phyloP scores from a whole-genome alignment of 2,329 filamentous ascomycete species.

The Fusarium humuli region DNA sequence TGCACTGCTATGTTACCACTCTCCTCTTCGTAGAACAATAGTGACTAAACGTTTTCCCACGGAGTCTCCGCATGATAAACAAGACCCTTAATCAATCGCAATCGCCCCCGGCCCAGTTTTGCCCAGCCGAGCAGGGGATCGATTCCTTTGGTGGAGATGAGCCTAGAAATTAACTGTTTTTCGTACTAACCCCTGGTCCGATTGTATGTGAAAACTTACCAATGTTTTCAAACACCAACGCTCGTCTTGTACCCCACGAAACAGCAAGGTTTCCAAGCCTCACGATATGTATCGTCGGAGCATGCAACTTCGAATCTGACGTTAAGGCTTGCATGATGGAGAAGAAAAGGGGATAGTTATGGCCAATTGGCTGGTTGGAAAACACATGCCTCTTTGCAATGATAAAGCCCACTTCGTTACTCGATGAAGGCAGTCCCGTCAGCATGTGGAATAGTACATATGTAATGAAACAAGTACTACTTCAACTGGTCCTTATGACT shows the following conservation, averaged over 20 bases:
- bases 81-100: background rate
- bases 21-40: background rate
- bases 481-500: background rate
- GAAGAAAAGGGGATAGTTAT: background rate
- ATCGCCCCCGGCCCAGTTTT: conserved; percentile 5
- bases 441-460: background rate
- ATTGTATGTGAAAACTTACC: background rate
- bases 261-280: conserved; percentile 21
- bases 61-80: conserved; percentile 14
- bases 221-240: conserved; percentile 7
- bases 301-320: no score
- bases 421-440: background rate
- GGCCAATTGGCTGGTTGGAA: background rate
- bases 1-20: background rate
- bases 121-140: background rate
- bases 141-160: background rate
- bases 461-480: conserved; percentile 17
- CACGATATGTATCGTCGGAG: background rate
- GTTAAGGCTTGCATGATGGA: background rate
- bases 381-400: background rate
- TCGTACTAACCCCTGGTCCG: background rate
- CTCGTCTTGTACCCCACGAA: conserved; percentile 8
- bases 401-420: background rate
- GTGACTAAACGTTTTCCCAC: background rate
- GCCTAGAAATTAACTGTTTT: conserved; percentile 1